A percentile compares a stretch with the other conserved stretches of the same genome.
Evolutionary conservation across 495 filamentous ascomycete genomes (phyloP).

Genomic region (Aspergillus nanangensis): DNA sequence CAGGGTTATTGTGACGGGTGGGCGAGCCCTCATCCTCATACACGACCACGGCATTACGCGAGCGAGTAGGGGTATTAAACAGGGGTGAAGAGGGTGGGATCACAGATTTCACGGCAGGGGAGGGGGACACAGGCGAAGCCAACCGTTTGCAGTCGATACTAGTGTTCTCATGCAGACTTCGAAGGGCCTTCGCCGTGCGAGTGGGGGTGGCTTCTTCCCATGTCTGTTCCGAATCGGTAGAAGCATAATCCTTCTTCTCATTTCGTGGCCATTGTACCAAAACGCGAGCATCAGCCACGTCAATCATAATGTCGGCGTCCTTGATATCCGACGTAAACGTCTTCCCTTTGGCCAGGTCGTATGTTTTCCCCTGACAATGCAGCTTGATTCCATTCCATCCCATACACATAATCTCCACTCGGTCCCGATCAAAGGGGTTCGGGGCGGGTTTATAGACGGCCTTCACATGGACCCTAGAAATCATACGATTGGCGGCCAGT

Average conservation of each 20-base stretch:
- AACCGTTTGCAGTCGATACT: conserved; percentile 57
- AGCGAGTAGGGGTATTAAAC: conserved; percentile 35
- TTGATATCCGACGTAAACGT: conserved; percentile 89
- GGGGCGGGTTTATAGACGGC: conserved; percentile 73
- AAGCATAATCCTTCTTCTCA: conserved; percentile 54
- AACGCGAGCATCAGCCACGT: conserved; percentile 89
- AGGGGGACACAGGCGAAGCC: conserved; percentile 70
- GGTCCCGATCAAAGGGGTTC: conserved; percentile 57
- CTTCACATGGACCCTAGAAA: conserved; percentile 89
- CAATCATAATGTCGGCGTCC: conserved; percentile 86
- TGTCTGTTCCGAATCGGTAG: conserved; percentile 61
- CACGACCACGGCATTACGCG: conserved; percentile 50
- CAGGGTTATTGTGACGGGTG: conserved; percentile 29
- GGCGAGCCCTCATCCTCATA: conserved; percentile 56
- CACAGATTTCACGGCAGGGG: conserved; percentile 49
- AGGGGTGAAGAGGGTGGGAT: conserved; percentile 41
- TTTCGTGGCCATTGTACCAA: conserved; percentile 78
- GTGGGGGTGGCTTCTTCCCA: conserved; percentile 58
- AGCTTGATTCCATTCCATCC: conserved; percentile 96
- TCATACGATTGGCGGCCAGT: conserved; percentile 81
- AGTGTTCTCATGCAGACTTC: conserved; percentile 55
- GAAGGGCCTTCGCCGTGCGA: conserved; percentile 24
- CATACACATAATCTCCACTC: conserved; percentile 80
- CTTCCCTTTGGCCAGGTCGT: conserved; percentile 82
- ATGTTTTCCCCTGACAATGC: conserved; percentile 84